Base-by-base conservation (phyloP, 2,329 filamentous ascomycete species). In the Aspergillus persii region DNA sequence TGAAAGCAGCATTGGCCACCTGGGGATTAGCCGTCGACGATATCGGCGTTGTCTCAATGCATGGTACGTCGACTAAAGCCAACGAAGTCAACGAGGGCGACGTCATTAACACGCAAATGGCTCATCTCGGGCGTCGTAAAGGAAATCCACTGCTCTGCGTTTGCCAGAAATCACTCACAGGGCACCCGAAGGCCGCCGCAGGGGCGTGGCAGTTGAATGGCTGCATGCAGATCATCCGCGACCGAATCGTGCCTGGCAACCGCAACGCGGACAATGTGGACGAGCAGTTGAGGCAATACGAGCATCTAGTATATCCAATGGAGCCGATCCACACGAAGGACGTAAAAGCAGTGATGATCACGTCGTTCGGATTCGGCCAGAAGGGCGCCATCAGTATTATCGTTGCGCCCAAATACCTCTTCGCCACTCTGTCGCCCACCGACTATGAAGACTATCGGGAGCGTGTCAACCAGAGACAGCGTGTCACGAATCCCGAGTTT, bases 191-290 rank as follows among this genome's bases (percentile, higher is more conserved):
- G 86, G 94, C 93, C 86, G 93, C 94, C 69, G 94, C 94, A 57
- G 94, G 94, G 81, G 94, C 93, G 36, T 98, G 93, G 92, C 97
- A 97, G 92, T 86, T 98, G 84, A 98, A 98, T 81, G 94, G 94
- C 66, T 93, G 91, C 76, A 81, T 98, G 74, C 94, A 98, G 77
- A 91, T 96, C 51, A 86, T 98, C 68, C 95, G 96, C 83, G 88
- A 85, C 49, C 92, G 92, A 70, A 82, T 97, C 49, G 92, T 98
- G 9, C 94, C 94, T 9, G 94, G 94, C 59, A 98, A 98, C 81
- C 89, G 92, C 69, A 98, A 98, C 69, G 94, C 94, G 54, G 94
- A 98, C 82, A 98, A 98, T 66, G 86, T 98, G 57, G 94, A 98
- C 31, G 49, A 39, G 3, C 47, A 62, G 8, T 64, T 78, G 2